Evolutionary conservation across 2,329 filamentous ascomycete genomes (phyloP), one percentile per base, ranked within the genome.

Genomic region (Aureobasidium sp.): DNA sequence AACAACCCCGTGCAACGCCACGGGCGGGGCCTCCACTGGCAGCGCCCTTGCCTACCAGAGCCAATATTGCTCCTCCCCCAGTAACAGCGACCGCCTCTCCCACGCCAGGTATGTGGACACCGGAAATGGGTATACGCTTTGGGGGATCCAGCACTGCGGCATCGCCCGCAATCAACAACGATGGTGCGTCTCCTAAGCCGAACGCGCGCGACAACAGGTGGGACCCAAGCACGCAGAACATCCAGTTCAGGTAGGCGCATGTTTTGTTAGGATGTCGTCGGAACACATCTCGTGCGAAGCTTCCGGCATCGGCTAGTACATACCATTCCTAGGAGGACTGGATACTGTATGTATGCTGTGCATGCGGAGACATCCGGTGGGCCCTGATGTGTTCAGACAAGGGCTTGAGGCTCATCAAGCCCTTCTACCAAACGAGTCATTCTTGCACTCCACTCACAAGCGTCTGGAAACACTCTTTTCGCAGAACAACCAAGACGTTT

Each of bases 61-160:
- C 74, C 39, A 72, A 50, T 35, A 53, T 62, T 12, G 56, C 35
- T 7, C 64, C 69, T 50, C 64, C 64, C 17, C 45, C 62, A 24
- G 62, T 65, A 39, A 49, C 64, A 5, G 53, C 54, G 33, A 39
- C 47, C 31, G 45, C 70, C 66, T 17, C 72, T 69, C 63, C 66
- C 3, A 68, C 78, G 64, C 73, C 81, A 68, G 76, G 82, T 7
- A 85, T 89, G 72, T 96, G 91, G 91, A 86, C 84, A 61, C 90
- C 91, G 0, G 86, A 87, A 2, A 86, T 90, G 79, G 89, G 88
- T 0, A 94, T 96, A 68, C 86, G 85, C 62, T 96, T 96, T 73
- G 84, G 83, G 0, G 81, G 76, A 31, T 70, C 40, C 70, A 33
- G 62, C 70, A 29, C 69, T 69, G 58, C 49, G 24, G 44, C 24